These are phyloP conservation scores for Hypoxylon sp. DNA, from an alignment of 2,329 filamentous ascomycete species.

Conservation along the genomic window DNA sequence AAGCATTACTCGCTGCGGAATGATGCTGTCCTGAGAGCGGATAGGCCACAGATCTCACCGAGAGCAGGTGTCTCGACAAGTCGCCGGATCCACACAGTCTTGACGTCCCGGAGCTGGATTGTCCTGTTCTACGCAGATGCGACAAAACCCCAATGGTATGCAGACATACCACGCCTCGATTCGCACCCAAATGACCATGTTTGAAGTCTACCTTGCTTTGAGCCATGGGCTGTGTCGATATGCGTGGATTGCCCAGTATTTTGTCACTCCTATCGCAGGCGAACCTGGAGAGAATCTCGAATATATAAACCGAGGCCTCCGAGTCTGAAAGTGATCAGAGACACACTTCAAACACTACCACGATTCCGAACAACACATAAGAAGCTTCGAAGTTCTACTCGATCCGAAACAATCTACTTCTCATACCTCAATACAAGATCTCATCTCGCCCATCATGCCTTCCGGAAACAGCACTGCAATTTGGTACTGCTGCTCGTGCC, in stretches of 20 bases:
- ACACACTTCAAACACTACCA: background rate
- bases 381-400: background rate
- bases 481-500: conserved; percentile 21
- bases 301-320: background rate
- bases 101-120: background rate
- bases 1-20: background rate
- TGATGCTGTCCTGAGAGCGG: background rate
- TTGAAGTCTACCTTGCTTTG: conserved; percentile 4
- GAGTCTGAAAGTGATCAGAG: background rate
- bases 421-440: background rate
- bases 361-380: background rate
- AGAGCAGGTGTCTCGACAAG: background rate
- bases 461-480: background rate
- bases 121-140: conserved; percentile 9
- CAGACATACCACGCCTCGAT: conserved; percentile 3
- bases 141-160: background rate
- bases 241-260: conserved; percentile 1
- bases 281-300: background rate
- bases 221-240: conserved; percentile 3
- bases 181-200: background rate
- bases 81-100: conserved; percentile 6
- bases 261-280: background rate
- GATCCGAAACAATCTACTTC: background rate
- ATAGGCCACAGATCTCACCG: conserved; percentile 10
- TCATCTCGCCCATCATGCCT: background rate